Conservation (phyloP, 805 yeast species). For the Hanseniaspora lindneri region DNA sequence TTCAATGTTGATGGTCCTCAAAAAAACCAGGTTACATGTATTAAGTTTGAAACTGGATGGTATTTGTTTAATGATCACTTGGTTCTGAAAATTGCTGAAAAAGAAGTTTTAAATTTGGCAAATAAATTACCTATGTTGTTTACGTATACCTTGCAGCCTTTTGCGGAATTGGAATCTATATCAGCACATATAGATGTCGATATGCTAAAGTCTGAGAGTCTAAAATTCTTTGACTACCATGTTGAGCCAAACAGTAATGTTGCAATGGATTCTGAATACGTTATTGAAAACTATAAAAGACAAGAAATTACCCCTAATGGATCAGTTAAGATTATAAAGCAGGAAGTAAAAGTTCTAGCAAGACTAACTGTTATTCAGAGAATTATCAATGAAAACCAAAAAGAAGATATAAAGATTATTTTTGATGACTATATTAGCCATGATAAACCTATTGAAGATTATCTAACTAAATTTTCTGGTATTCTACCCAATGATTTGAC, state of each 20-base stretch:
- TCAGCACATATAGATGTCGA: not conserved
- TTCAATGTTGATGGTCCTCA: constrained; percentile 52
- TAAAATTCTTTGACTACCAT: constrained; percentile 43
- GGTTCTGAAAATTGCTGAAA: constrained; percentile 60
- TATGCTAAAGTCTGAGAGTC: constrained; percentile 40
- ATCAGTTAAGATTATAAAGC: constrained; percentile 52
- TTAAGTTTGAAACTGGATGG: constrained; percentile 41
- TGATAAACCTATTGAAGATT: constrained; percentile 60
- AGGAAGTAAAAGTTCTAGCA: constrained; percentile 68
- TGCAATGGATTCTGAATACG: constrained; percentile 97
- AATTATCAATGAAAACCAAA: constrained; percentile 34
- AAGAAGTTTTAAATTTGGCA: constrained; percentile 63
- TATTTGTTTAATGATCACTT: constrained; percentile 81
- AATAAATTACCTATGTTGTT: constrained; percentile 67
- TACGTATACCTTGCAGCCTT: constrained; percentile 41
- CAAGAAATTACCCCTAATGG: constrained; percentile 71
- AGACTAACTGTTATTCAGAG: constrained; percentile 62
- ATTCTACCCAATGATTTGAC: constrained; percentile 84
- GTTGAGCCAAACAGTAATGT: constrained; percentile 73
- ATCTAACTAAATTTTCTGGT: constrained; percentile 86
- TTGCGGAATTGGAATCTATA: constrained; percentile 24
- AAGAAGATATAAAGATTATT: constrained; percentile 34
- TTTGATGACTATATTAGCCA: constrained; percentile 87
- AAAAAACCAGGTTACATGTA: constrained; percentile 36
- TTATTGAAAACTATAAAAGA: constrained; percentile 63